phyloP scores from a whole-genome alignment of 768 basidiomycete genomes.

The Neoboletus brunneissimus region DNA sequence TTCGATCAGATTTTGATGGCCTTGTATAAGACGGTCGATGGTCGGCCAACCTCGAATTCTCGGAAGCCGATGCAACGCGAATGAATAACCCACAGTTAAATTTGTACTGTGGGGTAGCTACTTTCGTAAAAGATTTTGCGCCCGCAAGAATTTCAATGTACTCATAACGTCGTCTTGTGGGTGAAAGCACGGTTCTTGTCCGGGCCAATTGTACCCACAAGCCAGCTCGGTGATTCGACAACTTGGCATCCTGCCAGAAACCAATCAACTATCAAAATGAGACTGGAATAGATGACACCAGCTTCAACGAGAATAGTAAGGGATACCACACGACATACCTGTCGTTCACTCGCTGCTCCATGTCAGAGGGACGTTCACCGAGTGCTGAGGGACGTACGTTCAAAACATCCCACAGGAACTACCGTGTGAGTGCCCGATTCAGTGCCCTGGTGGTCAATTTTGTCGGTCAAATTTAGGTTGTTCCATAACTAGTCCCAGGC shows the following conservation, averaged over 20 bases:
- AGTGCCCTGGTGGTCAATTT: background rate
- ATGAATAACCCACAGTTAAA: conserved; percentile 2
- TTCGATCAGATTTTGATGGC: background rate
- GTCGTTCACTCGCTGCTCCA: background rate
- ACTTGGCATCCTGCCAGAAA: background rate
- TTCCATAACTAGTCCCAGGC: background rate
- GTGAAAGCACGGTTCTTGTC: background rate
- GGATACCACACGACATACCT: background rate
- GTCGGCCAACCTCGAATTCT: background rate
- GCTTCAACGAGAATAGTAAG: background rate
- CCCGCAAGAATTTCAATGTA: background rate
- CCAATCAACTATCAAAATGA: background rate
- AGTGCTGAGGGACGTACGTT: background rate
- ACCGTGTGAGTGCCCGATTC: background rate
- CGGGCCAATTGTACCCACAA: background rate
- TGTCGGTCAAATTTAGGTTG: background rate
- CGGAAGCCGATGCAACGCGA: background rate
- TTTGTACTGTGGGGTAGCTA: background rate
- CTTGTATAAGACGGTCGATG: background rate
- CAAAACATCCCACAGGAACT: background rate
- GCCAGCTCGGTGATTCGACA: background rate
- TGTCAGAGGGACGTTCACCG: background rate
- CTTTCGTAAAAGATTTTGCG: background rate
- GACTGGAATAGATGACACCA: background rate
- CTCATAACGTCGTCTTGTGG: background rate